Conservation (phyloP, 305 asterid species). For the Fraxinus paxiana region DNA sequence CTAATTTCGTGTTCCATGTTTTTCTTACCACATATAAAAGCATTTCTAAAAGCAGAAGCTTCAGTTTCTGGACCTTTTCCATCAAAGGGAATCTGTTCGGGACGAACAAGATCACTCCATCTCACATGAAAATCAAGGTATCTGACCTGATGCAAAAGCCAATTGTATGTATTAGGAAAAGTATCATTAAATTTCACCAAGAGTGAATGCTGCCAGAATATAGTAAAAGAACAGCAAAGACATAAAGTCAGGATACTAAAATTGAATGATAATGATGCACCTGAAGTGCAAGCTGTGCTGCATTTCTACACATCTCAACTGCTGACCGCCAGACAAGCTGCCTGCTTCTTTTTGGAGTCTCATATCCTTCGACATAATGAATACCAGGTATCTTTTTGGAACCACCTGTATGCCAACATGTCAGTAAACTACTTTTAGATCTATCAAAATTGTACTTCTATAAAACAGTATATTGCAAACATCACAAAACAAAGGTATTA, state of each 20-base stretch:
- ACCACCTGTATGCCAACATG: constrained; percentile 61
- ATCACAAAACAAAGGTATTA: constrained; percentile 10
- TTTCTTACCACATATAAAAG: constrained; percentile 60
- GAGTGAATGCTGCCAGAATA: constrained; percentile 16
- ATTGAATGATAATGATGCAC: constrained; percentile 34
- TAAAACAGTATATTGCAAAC: constrained; percentile 15
- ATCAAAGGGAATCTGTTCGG: constrained; percentile 58
- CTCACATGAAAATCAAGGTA: constrained; percentile 71
- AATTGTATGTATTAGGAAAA: constrained; percentile 18
- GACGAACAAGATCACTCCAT: constrained; percentile 85
- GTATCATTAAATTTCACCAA: constrained; percentile 9
- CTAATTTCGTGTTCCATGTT: constrained; percentile 48
- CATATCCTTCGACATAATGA: constrained; percentile 62
- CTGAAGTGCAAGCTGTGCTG: constrained; percentile 92
- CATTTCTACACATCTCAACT: constrained; percentile 73
- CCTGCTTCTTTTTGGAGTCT: constrained; percentile 62
- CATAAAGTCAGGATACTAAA: background rate
- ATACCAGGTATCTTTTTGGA: constrained; percentile 51
- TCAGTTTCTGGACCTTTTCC: constrained; percentile 80
- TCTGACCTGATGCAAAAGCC: constrained; percentile 61
- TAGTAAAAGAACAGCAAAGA: constrained; percentile 5
- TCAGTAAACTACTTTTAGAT: constrained; percentile 23
- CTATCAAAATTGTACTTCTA: constrained; percentile 10
- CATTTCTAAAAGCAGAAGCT: constrained; percentile 86
- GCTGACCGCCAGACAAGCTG: constrained; percentile 87